Percentiles rank a stretch among this genome's conserved stretches.
Evolutionary conservation across 306 rosid genomes (phyloP).

Genomic region (Dryas octopetala): DNA sequence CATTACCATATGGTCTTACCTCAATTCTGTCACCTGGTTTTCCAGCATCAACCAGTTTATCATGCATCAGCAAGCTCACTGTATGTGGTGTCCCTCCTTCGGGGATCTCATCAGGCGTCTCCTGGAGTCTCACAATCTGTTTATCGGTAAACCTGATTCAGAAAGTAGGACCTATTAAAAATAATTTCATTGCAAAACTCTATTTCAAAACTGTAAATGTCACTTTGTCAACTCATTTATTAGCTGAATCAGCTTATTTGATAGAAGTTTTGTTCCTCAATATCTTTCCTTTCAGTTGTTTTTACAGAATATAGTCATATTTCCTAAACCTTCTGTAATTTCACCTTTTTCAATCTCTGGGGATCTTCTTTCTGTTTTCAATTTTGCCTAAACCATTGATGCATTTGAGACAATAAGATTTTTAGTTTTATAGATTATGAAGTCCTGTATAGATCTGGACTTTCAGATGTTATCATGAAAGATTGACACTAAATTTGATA

Average conservation of each 20-base stretch:
- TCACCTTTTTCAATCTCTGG: no score
- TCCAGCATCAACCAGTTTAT: slow-evolving; percentile 88
- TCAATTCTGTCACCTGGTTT: slow-evolving; percentile 98
- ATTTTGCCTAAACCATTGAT: no score
- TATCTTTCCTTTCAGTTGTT: neutral
- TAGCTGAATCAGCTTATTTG: neutral
- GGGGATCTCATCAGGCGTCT: slow-evolving; percentile 97
- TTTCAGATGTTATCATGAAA: no score
- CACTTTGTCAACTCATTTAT: neutral
- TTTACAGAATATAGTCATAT: neutral
- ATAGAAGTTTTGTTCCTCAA: neutral
- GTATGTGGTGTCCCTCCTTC: slow-evolving; percentile 99
- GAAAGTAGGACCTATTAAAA: slow-evolving; percentile 19
- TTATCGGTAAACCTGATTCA: slow-evolving; percentile 78
- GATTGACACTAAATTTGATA: no score
- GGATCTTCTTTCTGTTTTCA: no score
- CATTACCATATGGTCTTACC: slow-evolving; percentile 45
- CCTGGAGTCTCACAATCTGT: slow-evolving; percentile 97
- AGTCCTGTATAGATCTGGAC: no score
- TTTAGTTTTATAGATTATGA: no score
- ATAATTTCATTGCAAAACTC: neutral
- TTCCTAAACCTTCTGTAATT: no score
- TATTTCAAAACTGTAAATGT: slow-evolving; percentile 7
- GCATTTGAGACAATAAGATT: no score
- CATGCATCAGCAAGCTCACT: slow-evolving; percentile 93